Conservation (phyloP, 345 rosid genomes). For the Populus davidiana region DNA sequence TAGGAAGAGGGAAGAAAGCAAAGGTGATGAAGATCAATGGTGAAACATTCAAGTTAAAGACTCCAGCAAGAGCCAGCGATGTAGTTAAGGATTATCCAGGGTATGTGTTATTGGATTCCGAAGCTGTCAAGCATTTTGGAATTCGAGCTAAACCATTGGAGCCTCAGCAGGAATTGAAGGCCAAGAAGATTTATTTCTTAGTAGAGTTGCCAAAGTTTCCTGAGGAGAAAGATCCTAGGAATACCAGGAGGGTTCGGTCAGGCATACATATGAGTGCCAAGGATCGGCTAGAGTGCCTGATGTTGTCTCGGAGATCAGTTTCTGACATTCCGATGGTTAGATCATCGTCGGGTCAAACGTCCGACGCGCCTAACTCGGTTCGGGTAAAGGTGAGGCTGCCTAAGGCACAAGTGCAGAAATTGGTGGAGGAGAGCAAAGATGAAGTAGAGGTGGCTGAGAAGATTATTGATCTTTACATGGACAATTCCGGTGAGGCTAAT, state of each 20-base stretch:
- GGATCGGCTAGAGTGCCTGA: conserved; percentile 77
- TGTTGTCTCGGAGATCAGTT: conserved; percentile 72
- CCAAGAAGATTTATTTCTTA: conserved; percentile 77
- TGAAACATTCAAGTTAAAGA: conserved; percentile 67
- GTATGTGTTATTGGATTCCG: conserved; percentile 68
- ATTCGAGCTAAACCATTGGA: conserved; percentile 69
- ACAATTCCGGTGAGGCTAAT: conserved; percentile 4
- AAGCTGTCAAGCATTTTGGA: conserved; percentile 68
- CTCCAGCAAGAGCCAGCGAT: conserved; percentile 68
- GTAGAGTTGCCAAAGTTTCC: conserved; percentile 63
- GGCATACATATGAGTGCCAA: conserved; percentile 75
- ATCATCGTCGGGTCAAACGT: background rate
- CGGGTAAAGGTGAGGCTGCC: conserved; percentile 64
- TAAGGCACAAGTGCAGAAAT: conserved; percentile 62
- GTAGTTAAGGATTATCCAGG: conserved; percentile 68
- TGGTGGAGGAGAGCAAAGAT: conserved; percentile 54
- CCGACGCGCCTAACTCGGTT: conserved; percentile 18
- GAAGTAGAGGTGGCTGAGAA: conserved; percentile 60
- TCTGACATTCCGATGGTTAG: conserved; percentile 68
- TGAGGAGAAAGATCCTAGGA: conserved; percentile 34
- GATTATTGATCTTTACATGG: conserved; percentile 57
- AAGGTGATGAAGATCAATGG: conserved; percentile 86
- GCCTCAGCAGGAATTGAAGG: conserved; percentile 47
- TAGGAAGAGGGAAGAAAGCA: conserved; percentile 51
- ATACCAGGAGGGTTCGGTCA: conserved; percentile 62